Base-by-base conservation (phyloP, 2,329 filamentous ascomycete genomes). In the Calonectria henricotiae region DNA sequence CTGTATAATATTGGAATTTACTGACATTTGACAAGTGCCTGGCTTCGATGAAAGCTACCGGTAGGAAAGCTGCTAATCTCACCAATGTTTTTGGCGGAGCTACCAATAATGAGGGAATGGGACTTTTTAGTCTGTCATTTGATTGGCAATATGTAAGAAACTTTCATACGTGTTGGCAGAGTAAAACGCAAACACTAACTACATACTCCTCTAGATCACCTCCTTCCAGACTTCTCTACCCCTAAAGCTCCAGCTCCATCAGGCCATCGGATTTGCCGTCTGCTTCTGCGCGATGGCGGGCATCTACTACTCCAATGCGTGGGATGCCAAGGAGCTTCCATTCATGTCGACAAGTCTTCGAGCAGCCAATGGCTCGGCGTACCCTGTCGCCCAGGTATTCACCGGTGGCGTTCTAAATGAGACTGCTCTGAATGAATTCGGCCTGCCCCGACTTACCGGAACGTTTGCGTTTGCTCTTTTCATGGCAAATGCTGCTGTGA, bases 401-500 rank as follows among this genome's bases (percentile, higher is more conserved):
- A 70, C 72, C 3, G 80, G 79, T 2, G 83, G 82, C 27, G 69
- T 86, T 15, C 79, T 90, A 25, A 77, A 87, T 71, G 68, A 85
- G 66, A 71, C 76, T 0, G 83, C 83, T 0, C 65, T 90, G 27
- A 77, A 77, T 0, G 74, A 80, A 30, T 82, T 84, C 60, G 88
- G 88, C 1, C 69, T 86, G 3, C 88, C 88, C 0, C 82, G 76
- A 8, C 76, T 90, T 3, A 84, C 84, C 0, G 87, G 86, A 1
- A 83, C 79, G 0, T 89, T 89, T 72, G 87, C 86, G 0, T 89
- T 85, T 51, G 80, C 84, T 2, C 83, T 89, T 81, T 85, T 90
- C 70, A 89, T 89, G 81, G 86, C 87, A 2, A 89, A 89, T 77
- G 86, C 86, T 71, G 87, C 88, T 37, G 86, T 87, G 80, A 77